Evolutionary conservation across 2,329 filamentous ascomycete species (phyloP), one percentile per base, ranked within the genome.

Genomic region (Hypoxylon rubiginosum): DNA sequence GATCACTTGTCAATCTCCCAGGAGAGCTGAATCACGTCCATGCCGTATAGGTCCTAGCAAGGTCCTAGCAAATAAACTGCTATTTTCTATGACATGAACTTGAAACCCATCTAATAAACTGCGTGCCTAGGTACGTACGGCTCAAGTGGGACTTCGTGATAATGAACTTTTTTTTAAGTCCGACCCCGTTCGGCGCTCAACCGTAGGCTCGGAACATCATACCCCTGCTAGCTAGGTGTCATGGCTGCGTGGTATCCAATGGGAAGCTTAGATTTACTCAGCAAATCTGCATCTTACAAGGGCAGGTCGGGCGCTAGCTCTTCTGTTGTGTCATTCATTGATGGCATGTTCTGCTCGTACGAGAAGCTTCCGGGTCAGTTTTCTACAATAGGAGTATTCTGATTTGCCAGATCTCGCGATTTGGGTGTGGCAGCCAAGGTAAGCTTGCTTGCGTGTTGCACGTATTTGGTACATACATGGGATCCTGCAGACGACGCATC

Each of bases 251-350:
- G 50, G 57, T 66, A 64, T 51, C 68, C 68, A 70, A 70, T 70
- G 32, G 45, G n/a, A 55, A 19, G 43, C 11, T n/a, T 1, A 6
- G 50, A 68, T 70, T 66, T 70, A 66, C 66, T 68, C 68, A 70
- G 68, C 67, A 55, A 58, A 58, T 60, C 45, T 43, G 53, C 56
- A 62, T 46, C 17, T 45, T 45, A 63, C 62, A 60, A 36, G 55
- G 61, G 39, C n/a, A 64, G 48, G 55, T 63, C 28, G 36, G 34
- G 28, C 48, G 28, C 36, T 13, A 46, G 24, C 58, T 53, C 24
- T 41, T 15, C 7, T 17, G 4, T 21, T 17, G 8, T 19, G n/a
- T 21, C 39, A 11, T 11, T 4, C 4, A 24, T 21, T 2, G 7
- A 58, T 69, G 66, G 63, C 66, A 63, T 69, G 66, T 69, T 69